These are phyloP conservation scores for Jasminum sambac DNA, from an alignment of 257 asterid species.

Conservation along the genomic window DNA sequence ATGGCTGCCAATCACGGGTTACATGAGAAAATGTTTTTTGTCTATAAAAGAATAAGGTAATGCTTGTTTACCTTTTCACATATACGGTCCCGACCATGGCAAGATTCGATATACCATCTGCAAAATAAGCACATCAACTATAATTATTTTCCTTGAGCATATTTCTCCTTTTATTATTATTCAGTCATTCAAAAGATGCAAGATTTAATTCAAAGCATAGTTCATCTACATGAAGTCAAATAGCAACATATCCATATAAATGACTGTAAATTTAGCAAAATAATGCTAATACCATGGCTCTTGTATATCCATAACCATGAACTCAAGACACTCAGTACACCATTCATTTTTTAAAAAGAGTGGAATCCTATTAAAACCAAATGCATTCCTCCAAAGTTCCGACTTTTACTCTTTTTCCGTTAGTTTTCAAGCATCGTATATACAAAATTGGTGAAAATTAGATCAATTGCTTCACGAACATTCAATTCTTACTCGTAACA, in stretches of 20 bases:
- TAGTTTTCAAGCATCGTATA: too few relatives aligned
- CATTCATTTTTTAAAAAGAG: not conserved
- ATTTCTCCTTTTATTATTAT: conserved; percentile 13
- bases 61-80: conserved; percentile 70
- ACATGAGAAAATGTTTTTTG: not conserved
- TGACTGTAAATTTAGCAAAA: not conserved
- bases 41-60: not conserved
- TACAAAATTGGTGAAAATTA: too few relatives aligned
- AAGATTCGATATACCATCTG: conserved; percentile 87
- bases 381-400: too few relatives aligned
- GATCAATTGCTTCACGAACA: not conserved
- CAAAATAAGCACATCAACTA: conserved; percentile 4
- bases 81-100: conserved; percentile 93
- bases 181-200: conserved; percentile 1
- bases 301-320: too few relatives aligned
- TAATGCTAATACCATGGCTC: not conserved
- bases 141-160: not conserved
- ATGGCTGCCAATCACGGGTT: too few relatives aligned
- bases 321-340: not conserved
- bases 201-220: conserved; percentile 6
- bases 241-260: conserved; percentile 9
- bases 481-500: not conserved
- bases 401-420: too few relatives aligned
- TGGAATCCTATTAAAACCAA: too few relatives aligned
- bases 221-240: not conserved